Evolutionary conservation across 164 flowering plant species (phyloP).

Genomic region (Dillenia turbinata): DNA sequence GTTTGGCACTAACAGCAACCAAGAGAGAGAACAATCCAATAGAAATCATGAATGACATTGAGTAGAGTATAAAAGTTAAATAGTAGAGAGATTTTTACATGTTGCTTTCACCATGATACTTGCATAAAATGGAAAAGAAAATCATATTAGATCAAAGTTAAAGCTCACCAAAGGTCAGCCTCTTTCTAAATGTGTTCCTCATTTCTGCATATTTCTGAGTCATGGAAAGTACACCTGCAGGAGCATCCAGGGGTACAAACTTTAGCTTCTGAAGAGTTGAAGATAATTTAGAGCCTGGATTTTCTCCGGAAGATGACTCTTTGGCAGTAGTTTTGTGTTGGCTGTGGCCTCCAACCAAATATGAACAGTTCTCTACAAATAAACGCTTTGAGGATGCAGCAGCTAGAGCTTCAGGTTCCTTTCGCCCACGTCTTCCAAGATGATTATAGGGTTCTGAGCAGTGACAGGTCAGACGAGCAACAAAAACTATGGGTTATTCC

Average conservation of each 20-base stretch:
- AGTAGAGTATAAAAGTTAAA: too few relatives aligned
- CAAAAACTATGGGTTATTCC: background rate
- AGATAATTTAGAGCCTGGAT: slow-evolving; percentile 33
- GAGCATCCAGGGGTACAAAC: slow-evolving; percentile 35
- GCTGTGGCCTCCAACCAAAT: slow-evolving; percentile 65
- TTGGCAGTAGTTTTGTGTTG: slow-evolving; percentile 42
- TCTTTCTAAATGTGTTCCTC: slow-evolving; percentile 69
- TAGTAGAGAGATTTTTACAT: too few relatives aligned
- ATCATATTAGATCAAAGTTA: background rate
- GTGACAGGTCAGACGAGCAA: slow-evolving; percentile 4
- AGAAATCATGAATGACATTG: too few relatives aligned
- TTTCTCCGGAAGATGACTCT: slow-evolving; percentile 27
- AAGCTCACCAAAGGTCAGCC: slow-evolving; percentile 87
- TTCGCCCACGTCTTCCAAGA: slow-evolving; percentile 78
- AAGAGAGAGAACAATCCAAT: too few relatives aligned
- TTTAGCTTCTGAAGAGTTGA: slow-evolving; percentile 32
- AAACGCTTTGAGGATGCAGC: slow-evolving; percentile 86
- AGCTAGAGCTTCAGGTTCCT: slow-evolving; percentile 88
- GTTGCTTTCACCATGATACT: background rate
- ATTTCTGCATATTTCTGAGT: slow-evolving; percentile 79
- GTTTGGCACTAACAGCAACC: too few relatives aligned
- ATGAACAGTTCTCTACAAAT: slow-evolving; percentile 82
- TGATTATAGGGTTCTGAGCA: slow-evolving; percentile 76
- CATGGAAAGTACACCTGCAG: slow-evolving; percentile 54
- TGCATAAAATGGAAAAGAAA: background rate